Conservation (phyloP, 257 asterid species). For the Handroanthus guayacan region DNA sequence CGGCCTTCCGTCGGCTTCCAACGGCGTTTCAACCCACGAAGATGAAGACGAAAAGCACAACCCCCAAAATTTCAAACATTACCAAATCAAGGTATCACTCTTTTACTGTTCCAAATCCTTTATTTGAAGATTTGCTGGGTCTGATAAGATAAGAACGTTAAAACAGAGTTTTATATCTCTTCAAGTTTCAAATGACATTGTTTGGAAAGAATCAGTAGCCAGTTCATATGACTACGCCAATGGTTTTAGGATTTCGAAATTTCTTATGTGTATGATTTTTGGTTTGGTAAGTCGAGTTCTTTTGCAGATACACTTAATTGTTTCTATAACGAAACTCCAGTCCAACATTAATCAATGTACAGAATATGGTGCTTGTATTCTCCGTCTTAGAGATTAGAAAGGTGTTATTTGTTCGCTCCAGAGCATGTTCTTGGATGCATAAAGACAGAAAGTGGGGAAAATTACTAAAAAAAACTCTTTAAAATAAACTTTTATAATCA, state of each 20-base stretch:
- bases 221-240: slow-evolving; percentile 21
- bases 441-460: too few species aligned
- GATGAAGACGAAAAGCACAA: slow-evolving; percentile 47
- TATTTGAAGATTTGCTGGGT: neutral
- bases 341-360: neutral
- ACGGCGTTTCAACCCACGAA: slow-evolving; percentile 19
- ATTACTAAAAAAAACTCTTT: too few species aligned
- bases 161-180: neutral
- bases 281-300: slow-evolving; percentile 3
- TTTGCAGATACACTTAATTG: neutral
- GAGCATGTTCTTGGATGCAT: neutral
- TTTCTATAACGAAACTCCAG: neutral
- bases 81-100: slow-evolving; percentile 70
- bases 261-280: slow-evolving; percentile 22
- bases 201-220: slow-evolving; percentile 1
- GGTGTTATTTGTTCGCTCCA: neutral
- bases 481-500: too few species aligned
- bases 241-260: neutral
- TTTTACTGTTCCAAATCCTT: neutral
- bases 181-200: neutral
- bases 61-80: slow-evolving; percentile 59
- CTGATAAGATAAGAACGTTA: neutral
- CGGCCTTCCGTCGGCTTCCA: slow-evolving; percentile 25
- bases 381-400: neutral
- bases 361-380: neutral